Conservation (phyloP, 495 filamentous ascomycete species). For the Antarctomyces pellizariae region DNA sequence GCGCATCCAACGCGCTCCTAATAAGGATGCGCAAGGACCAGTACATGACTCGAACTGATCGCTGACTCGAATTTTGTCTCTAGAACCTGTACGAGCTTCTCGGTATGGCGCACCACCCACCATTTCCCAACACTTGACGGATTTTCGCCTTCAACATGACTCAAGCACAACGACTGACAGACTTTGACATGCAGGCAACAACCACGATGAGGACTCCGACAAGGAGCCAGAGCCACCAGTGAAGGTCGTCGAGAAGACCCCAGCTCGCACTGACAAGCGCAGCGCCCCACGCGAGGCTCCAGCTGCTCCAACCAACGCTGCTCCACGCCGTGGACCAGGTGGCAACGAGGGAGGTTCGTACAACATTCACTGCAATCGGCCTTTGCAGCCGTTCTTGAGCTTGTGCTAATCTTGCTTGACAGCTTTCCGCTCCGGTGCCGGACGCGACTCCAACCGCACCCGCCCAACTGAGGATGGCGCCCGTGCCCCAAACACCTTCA, state of each 20-base stretch:
- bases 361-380: not conserved
- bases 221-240: conserved; percentile 52
- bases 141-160: conserved; percentile 3
- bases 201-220: conserved; percentile 68
- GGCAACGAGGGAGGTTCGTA: conserved; percentile 71
- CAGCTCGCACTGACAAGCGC: conserved; percentile 62
- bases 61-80: conserved; percentile 14
- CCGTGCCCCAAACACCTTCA: conserved; percentile 26
- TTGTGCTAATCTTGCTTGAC: conserved; percentile 5
- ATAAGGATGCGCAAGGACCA: not conserved
- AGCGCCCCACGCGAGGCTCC: conserved; percentile 60
- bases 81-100: conserved; percentile 79
- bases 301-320: conserved; percentile 15
- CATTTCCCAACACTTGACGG: conserved; percentile 10
- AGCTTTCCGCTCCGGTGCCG: conserved; percentile 83
- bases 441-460: conserved; percentile 57
- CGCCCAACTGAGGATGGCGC: conserved; percentile 51
- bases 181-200: conserved; percentile 41
- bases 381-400: conserved; percentile 1
- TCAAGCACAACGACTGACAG: conserved; percentile 12
- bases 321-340: conserved; percentile 29
- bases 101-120: conserved; percentile 32
- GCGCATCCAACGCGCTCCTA: conserved; percentile 2
- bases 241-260: conserved; percentile 68
- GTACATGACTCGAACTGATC: conserved; percentile 3